phyloP scores from a whole-genome alignment of 305 asterid species.

The Solanum hybrid region DNA sequence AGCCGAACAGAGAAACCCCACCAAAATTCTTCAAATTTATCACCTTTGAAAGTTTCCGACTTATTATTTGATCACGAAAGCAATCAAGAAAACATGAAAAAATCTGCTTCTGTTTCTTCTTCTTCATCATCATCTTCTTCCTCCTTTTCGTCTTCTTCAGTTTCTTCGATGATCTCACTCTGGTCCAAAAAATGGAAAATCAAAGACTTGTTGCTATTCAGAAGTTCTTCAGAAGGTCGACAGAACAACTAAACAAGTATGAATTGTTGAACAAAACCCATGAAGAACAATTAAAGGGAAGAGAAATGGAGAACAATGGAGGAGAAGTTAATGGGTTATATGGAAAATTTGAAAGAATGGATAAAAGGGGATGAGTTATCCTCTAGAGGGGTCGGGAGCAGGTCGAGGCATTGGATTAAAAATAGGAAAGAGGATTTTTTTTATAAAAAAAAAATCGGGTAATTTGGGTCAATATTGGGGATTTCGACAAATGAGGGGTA shows the following conservation, averaged over 20 bases:
- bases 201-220: conserved; percentile 61
- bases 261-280: conserved; percentile 25
- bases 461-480: too few species aligned
- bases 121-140: conserved; percentile 5
- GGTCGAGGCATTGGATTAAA: too few species aligned
- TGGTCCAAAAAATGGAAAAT: conserved; percentile 72
- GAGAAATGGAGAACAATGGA: too few species aligned
- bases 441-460: too few species aligned
- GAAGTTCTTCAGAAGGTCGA: conserved; percentile 73
- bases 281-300: conserved; percentile 15
- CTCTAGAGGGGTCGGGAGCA: too few species aligned
- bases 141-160: conserved; percentile 19
- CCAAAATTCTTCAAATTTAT: too few species aligned
- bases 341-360: too few species aligned
- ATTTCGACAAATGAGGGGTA: too few species aligned
- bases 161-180: not conserved
- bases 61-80: conserved; percentile 10
- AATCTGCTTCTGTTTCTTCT: not conserved
- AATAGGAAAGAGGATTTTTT: too few species aligned
- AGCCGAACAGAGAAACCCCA: too few species aligned
- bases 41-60: too few species aligned
- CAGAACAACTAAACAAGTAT: conserved; percentile 35
- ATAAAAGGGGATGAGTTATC: too few species aligned
- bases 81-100: conserved; percentile 8
- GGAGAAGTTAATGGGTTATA: not conserved